Base-by-base conservation (phyloP, 2,329 filamentous ascomycete species). In the Penicillium expansum region DNA sequence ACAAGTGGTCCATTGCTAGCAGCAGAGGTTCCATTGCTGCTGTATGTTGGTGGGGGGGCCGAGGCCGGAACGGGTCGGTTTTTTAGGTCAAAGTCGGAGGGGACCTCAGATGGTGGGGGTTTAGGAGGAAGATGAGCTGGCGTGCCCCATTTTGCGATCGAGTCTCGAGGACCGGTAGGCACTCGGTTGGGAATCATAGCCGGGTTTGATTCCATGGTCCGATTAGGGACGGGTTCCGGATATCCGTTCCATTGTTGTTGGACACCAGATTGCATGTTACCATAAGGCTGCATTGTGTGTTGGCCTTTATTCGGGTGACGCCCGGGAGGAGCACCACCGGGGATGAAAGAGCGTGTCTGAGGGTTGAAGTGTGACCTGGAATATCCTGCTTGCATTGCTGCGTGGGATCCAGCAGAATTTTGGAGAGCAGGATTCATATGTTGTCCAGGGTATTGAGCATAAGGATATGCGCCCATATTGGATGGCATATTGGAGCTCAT, bases 311-410 rank as follows among this genome's bases (percentile, higher is more conserved):
- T 70, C 30, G 71, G 68, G 52, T 73, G 71, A 48, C 74, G 72
- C 13, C 63, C 52, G 14, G 67, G 60, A 35, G 71, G 59, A 32
- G 67, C 65, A 42, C 84, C 79, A 50, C 80, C 82, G 1, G 93
- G 93, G 24, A 96, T 85, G 73, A 97, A 97, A 0, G 92, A 90
- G 69, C 96, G 90, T 16, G 90, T 97, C 76, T 96, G 92, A 0
- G 92, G 93, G 70, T 97, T 97, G 78, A 97, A 97, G 13, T 89
- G 86, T 66, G 91, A 90, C 56, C 92, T 83, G 69, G 89, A 91
- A 70, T 85, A 95, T 74, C 88, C 94, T 35, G 91, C 91, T 14
- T 91, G 90, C 55, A 95, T 86, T 6, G 91, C 90, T 6, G 91
- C 90, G 71, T 96, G 91, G 69, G 92, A 88, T 56, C 83, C 85